Conservation (phyloP, 108 stramenopile species). For the Skeletonema grethae region DNA sequence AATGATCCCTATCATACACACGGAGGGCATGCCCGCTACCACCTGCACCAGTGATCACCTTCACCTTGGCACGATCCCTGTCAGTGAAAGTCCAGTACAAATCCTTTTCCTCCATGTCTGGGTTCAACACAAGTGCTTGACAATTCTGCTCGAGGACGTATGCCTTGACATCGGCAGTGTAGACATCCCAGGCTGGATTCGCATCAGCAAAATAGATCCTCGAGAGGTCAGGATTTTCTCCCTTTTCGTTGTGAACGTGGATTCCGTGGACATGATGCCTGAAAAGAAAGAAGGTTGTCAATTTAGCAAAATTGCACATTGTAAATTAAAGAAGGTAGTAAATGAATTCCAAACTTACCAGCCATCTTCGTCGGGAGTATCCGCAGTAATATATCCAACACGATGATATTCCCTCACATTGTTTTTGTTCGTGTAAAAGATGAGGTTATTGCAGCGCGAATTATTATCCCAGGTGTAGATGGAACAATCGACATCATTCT, state of each 20-base stretch:
- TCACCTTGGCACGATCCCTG: slow-evolving; percentile 18
- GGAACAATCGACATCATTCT: slow-evolving; percentile 14
- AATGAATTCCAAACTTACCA: slow-evolving; percentile 25
- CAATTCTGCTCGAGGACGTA: slow-evolving; percentile 28
- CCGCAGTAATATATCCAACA: slow-evolving; percentile 24
- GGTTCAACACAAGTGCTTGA: slow-evolving; percentile 33
- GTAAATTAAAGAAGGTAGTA: not conserved
- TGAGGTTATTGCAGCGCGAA: slow-evolving; percentile 35
- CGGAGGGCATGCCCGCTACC: slow-evolving; percentile 35
- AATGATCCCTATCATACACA: slow-evolving; percentile 23
- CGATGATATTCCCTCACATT: slow-evolving; percentile 8
- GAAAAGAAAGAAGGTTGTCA: not conserved
- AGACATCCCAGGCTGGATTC: slow-evolving; percentile 21
- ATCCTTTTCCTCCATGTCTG: slow-evolving; percentile 21
- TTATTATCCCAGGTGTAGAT: slow-evolving; percentile 31
- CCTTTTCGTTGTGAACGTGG: slow-evolving; percentile 11
- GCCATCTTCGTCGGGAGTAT: slow-evolving; percentile 36
- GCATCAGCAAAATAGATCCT: slow-evolving; percentile 42
- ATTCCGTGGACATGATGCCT: slow-evolving; percentile 45
- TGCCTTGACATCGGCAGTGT: slow-evolving; percentile 39
- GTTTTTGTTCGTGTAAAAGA: slow-evolving; percentile 22
- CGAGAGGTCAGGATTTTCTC: slow-evolving; percentile 14
- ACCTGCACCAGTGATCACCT: slow-evolving; percentile 15
- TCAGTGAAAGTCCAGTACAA: slow-evolving; percentile 35
- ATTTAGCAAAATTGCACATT: not conserved